phyloP scores from a whole-genome alignment of 2,329 filamentous ascomycete species.

The Cladosporium sp. region DNA sequence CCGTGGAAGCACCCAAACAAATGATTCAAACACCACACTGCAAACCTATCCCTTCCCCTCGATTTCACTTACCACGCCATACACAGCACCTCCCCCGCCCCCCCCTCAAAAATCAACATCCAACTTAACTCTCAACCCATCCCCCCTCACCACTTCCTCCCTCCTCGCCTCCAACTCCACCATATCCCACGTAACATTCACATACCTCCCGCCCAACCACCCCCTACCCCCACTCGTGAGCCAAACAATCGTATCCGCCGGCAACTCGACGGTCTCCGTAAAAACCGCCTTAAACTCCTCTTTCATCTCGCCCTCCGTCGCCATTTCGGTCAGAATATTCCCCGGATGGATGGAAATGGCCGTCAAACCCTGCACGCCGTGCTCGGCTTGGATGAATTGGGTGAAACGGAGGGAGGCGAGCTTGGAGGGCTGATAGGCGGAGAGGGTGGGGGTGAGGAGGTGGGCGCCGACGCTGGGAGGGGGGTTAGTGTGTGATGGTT shows the following conservation, averaged over 20 bases:
- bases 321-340: constrained; percentile 25
- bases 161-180: constrained; percentile 30
- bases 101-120: constrained; percentile 10
- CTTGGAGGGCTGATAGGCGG: constrained; percentile 49
- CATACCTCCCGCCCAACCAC: constrained; percentile 36
- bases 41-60: too few species aligned
- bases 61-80: too few species aligned
- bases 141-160: constrained; percentile 30
- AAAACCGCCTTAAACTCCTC: constrained; percentile 19
- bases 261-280: constrained; percentile 29
- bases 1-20: too few species aligned
- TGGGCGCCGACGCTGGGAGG: constrained; percentile 40
- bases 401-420: constrained; percentile 50
- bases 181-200: constrained; percentile 39
- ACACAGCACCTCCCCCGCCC: too few species aligned
- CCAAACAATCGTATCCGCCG: constrained; percentile 30
- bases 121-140: constrained; percentile 31
- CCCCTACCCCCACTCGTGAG: constrained; percentile 30
- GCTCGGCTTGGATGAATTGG: constrained; percentile 49
- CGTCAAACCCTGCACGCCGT: constrained; percentile 42
- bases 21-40: too few species aligned
- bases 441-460: constrained; percentile 41
- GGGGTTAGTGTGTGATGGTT: constrained; percentile 27
- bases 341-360: constrained; percentile 42
- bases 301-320: constrained; percentile 31